phyloP scores from a whole-genome alignment of 2,329 filamentous ascomycete species.

The Neurospora sp. region DNA sequence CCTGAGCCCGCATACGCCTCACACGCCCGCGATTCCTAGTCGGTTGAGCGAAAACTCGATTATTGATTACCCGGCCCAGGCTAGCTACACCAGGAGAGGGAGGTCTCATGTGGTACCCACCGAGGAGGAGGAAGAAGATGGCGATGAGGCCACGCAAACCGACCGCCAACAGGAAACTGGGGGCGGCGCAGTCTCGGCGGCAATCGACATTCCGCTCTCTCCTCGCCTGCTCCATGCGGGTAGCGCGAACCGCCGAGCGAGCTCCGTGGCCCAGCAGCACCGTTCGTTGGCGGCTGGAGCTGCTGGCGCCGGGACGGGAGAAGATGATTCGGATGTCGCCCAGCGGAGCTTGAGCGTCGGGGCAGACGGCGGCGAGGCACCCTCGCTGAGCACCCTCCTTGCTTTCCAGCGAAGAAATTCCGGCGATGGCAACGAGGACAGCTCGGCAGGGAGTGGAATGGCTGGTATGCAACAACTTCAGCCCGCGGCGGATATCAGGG shows the following conservation, averaged over 20 bases:
- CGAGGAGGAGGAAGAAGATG: conserved; percentile 22
- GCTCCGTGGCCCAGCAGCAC: conserved; percentile 58
- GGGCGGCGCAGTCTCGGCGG: conserved; percentile 21
- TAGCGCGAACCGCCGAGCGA: conserved; percentile 52
- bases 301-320: conserved; percentile 41
- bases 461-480: conserved; percentile 26
- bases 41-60: conserved; percentile 88
- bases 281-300: conserved; percentile 38
- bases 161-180: conserved; percentile 16
- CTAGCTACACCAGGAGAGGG: conserved; percentile 9
- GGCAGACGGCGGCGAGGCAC: conserved; percentile 48
- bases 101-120: conserved; percentile 18
- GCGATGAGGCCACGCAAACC: conserved; percentile 23
- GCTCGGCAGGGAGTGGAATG: conserved; percentile 13
- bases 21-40: conserved; percentile 88
- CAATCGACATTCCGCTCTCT: conserved; percentile 66
- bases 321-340: conserved; percentile 50
- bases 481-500: conserved; percentile 32
- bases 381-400: conserved; percentile 55
- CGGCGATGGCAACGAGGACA: conserved; percentile 15
- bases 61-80: conserved; percentile 48
- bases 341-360: conserved; percentile 61
- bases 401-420: conserved; percentile 31
- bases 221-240: conserved; percentile 44
- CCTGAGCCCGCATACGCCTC: conserved; percentile 79